A percentile compares a stretch with the other conserved stretches of the same genome.
Evolutionary conservation across 768 basidiomycete genomes (phyloP).

Genomic region (Naganishia vishniacii): DNA sequence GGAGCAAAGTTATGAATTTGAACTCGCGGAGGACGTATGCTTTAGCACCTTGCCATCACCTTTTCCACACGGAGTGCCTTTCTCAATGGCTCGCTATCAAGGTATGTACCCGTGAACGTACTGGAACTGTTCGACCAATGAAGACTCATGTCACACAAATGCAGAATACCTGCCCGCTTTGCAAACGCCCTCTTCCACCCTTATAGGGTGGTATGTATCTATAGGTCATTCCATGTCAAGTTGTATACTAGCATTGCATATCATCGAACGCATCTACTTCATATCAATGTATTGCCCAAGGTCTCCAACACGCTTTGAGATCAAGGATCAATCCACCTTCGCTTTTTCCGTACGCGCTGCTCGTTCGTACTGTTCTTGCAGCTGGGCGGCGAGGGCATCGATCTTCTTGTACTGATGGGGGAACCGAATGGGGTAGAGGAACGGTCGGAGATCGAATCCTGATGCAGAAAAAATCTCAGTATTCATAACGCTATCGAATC

Average conservation of each 20-base stretch:
- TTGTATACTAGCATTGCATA: conserved; percentile 12
- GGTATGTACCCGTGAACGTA: conserved; percentile 51
- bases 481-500: neutral
- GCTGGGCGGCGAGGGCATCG: conserved; percentile 68
- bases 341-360: conserved; percentile 17
- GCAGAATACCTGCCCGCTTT: conserved; percentile 87
- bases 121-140: conserved; percentile 29
- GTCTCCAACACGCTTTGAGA: too few species aligned
- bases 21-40: conserved; percentile 64
- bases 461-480: neutral
- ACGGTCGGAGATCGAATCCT: conserved; percentile 94
- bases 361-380: conserved; percentile 53
- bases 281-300: too few species aligned
- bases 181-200: conserved; percentile 75
- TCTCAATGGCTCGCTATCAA: conserved; percentile 53
- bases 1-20: conserved; percentile 38
- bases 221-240: conserved; percentile 1
- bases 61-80: conserved; percentile 84
- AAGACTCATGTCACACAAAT: conserved; percentile 56
- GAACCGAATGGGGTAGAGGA: conserved; percentile 90
- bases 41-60: conserved; percentile 78
- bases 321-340: conserved; percentile 17
- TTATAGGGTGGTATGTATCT: conserved; percentile 52
- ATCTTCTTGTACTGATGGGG: conserved; percentile 97
- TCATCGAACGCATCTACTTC: too few species aligned